Evolutionary conservation across 192 early-diverging fungal species (phyloP).

Genomic region (Jimgerdemannia lactiflua): DNA sequence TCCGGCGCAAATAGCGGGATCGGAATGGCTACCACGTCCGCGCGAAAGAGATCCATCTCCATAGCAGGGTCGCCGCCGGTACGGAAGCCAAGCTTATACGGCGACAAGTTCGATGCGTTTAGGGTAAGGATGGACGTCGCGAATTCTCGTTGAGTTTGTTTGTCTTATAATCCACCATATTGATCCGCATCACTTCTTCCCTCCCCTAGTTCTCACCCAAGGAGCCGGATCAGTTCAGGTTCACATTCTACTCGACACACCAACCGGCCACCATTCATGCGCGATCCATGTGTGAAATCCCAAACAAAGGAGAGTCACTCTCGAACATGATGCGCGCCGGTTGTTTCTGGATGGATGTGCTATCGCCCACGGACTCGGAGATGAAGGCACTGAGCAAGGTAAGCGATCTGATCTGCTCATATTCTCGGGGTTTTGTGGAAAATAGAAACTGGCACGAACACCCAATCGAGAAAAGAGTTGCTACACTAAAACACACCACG

Average conservation of each 20-base stretch:
- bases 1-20: background rate
- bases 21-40: background rate
- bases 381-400: conserved; percentile 55
- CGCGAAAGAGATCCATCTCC: background rate
- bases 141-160: no score
- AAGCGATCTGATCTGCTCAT: background rate
- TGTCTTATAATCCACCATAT: no score
- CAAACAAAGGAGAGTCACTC: background rate
- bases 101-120: background rate
- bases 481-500: no score
- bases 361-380: conserved; percentile 59
- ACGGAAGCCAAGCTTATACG: background rate
- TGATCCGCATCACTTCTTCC: no score
- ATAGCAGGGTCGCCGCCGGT: background rate
- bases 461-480: no score
- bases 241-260: no score
- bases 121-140: background rate
- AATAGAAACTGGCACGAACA: no score
- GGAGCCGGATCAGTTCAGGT: no score
- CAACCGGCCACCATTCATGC: background rate
- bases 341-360: conserved; percentile 60
- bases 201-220: no score
- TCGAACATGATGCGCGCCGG: background rate
- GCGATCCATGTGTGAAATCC: background rate
- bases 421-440: background rate